Evolutionary conservation across 441 rosid species (phyloP), one percentile per base, ranked within the genome.

Genomic region (Hura crepitans): DNA sequence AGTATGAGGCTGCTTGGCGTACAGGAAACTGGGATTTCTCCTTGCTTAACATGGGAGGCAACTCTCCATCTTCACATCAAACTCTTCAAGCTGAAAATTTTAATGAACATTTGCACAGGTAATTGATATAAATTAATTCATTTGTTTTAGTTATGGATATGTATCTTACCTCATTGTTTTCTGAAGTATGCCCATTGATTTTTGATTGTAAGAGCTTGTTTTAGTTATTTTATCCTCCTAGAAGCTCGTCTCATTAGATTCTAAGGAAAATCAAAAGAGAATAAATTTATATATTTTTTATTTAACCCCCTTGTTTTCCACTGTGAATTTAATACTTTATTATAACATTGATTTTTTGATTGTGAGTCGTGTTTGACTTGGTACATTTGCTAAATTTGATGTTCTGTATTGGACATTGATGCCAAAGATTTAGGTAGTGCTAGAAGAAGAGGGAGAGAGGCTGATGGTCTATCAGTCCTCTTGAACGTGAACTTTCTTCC

Each of bases 1-100:
- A 95, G 99, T 92, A 87, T 68, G 97, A 92, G 81, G 96, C 99
- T 82, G 98, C 99, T 71, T 95, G 99, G 98, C 97, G 88, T 79
- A 86, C 96, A 39, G 98, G 93, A 72, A 92, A 92, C 71, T 95
- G 99, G 98, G 99, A 95, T 84, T 95, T 92, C 72, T 86, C 97
- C 79, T 80, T 87, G 61, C 86, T 84, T 75, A 78, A 64, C 78
- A 71, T 78, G 47, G 87, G 77, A 80, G 80, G 82, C 72, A 79
- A 75, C 76, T 79, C 80, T 62, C 68, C 56, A 18, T 39, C 82
- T 72, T 73, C 87, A 68, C 64, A 73, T 78, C 84, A 82, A 78
- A 77, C 78, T 68, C 65, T 81, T 64, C 86, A 80, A 80, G 78
- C 65, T 76, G 81, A 78, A 71, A 83, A 80, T 79, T 95, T 89